Evolutionary conservation across 331 rosid genomes (phyloP).

Genomic region (Stylosanthes scabra): DNA sequence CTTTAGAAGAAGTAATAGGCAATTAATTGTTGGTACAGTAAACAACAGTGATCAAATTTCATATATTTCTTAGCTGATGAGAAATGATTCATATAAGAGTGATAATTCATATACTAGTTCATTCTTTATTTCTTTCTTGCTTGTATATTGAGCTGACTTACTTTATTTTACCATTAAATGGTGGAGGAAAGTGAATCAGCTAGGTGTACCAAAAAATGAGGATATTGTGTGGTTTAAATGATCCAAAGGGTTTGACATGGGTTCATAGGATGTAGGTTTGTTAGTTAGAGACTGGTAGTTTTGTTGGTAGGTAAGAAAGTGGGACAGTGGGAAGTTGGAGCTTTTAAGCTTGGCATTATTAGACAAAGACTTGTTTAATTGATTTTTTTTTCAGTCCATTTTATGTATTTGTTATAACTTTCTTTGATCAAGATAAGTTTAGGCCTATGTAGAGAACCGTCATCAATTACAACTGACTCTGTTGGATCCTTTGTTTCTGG

Average conservation of each 20-base stretch:
- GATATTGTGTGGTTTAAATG: constrained; percentile 6
- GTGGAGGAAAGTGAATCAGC: too few species aligned
- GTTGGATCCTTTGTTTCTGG: constrained; percentile 32
- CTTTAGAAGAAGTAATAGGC: too few species aligned
- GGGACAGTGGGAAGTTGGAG: constrained; percentile 33
- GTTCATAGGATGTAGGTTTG: constrained; percentile 21
- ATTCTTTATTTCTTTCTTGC: too few species aligned
- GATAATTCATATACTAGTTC: too few species aligned
- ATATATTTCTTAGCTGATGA: too few species aligned
- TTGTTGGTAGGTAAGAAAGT: constrained; percentile 22
- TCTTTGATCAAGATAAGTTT: background rate
- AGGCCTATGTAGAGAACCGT: background rate
- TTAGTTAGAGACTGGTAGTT: constrained; percentile 15
- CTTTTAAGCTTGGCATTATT: constrained; percentile 34
- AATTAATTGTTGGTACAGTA: too few species aligned
- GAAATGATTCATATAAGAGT: too few species aligned
- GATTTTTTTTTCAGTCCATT: constrained; percentile 10
- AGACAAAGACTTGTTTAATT: constrained; percentile 10
- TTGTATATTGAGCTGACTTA: too few species aligned
- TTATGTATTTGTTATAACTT: constrained; percentile 8
- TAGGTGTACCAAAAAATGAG: too few species aligned
- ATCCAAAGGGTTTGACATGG: constrained; percentile 35
- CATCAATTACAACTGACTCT: constrained; percentile 17
- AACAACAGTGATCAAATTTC: too few species aligned
- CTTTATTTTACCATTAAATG: too few species aligned